Conservation (phyloP, 768 basidiomycete genomes). For the Scleroderma bovista region DNA sequence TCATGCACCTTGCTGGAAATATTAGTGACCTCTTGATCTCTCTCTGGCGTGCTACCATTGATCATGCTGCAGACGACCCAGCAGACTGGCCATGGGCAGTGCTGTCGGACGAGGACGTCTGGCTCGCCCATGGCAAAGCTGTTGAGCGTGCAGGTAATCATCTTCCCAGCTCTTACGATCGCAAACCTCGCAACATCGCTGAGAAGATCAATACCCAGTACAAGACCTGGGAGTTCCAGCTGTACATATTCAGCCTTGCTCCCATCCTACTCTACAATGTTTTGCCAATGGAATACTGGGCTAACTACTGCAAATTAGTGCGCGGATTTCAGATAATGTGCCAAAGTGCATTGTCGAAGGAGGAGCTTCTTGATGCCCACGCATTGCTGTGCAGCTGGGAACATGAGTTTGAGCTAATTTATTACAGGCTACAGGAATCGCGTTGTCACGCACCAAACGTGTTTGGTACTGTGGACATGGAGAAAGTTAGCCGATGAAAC, state of each 20-base stretch:
- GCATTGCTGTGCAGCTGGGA: constrained; percentile 17
- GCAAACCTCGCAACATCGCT: constrained; percentile 18
- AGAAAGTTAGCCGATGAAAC: no score
- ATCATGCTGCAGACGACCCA: constrained; percentile 13
- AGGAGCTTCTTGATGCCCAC: constrained; percentile 14
- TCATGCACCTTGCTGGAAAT: constrained; percentile 37
- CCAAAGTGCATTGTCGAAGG: constrained; percentile 10
- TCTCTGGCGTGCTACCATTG: constrained; percentile 19
- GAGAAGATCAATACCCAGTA: constrained; percentile 25
- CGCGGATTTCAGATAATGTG: constrained; percentile 16
- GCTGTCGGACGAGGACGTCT: constrained; percentile 11
- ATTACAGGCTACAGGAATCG: constrained; percentile 17
- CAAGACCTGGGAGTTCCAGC: constrained; percentile 23
- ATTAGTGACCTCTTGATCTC: constrained; percentile 17
- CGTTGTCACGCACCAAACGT: no score
- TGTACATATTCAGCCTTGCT: constrained; percentile 15
- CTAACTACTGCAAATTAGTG: constrained; percentile 17
- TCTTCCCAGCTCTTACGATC: constrained; percentile 16
- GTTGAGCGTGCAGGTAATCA: not conserved
- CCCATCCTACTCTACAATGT: constrained; percentile 12
- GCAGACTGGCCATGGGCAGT: constrained; percentile 29
- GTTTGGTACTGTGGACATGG: no score
- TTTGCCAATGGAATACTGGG: constrained; percentile 14
- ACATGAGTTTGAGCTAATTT: constrained; percentile 25
- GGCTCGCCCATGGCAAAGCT: constrained; percentile 6